Base-by-base conservation (phyloP, 768 basidiomycete species). In the Candolleomyces aberdarensis region DNA sequence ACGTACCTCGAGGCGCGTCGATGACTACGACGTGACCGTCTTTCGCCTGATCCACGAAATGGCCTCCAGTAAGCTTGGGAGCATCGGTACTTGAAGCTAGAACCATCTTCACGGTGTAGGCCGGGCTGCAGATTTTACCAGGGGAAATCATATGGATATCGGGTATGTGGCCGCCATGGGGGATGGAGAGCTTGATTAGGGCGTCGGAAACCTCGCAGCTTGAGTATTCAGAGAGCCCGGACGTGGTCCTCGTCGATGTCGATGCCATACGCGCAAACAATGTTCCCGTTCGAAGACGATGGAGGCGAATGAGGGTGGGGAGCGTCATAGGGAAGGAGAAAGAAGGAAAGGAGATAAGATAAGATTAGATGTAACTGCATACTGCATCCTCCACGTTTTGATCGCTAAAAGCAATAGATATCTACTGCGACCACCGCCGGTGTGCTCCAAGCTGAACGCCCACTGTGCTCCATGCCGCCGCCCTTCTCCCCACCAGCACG, bases 181-280 rank as follows among this genome's bases (percentile, higher is more conserved):
- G 75, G 14, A 83, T 69, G 9, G 85, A 83, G 39, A 96, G 85
- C 73, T 92, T 95, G 65, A 94, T 76, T 65, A 96, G 84, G 2
- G 94, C 92, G 67, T 96, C 94, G 0, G 94, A 94, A 8, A 96
- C 77, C 75, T 96, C 92, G 75, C 91, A 92, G 51, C 90, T 83
- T 6, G 91, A 86, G 69, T 84, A 85, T 1, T 67, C 60, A 15
- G 71, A 65, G 17, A 78, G 70, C n/a, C 52, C 59, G 41, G 70
- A 68, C 22, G 65, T 59, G 11, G 22, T 62, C 19, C 62, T 60
- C 13, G 56, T 20, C 3, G 49, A n/a, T 15, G 56, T 47, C 17
- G 39, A 56, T 48, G 49, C 8, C 54, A 56, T 40, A 11, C 29
- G 31, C 10, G 29, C 14, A 7, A 39, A 53, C 31, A 53, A 7